A percentile compares a stretch with the other conserved stretches of the same genome.
Evolutionary conservation across 2,329 filamentous ascomycete genomes (phyloP).

Genomic region (Ceratocystis destructans): DNA sequence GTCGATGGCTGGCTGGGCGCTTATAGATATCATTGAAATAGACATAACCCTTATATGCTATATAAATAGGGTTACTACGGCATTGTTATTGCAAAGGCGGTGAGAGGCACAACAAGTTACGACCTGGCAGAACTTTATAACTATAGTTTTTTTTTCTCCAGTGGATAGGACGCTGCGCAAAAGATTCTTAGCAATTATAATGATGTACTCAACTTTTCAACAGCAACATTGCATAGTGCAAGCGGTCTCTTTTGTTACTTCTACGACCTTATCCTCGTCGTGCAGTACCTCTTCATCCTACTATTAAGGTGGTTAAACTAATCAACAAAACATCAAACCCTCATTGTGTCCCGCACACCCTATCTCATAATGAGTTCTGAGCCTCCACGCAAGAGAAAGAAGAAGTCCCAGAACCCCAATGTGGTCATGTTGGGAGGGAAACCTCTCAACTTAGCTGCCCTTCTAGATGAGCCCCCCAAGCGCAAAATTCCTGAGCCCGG

Average conservation of each 20-base stretch:
- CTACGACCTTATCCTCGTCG: neutral
- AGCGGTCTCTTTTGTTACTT: neutral
- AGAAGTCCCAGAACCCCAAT: conserved; percentile 26
- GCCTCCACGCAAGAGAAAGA: conserved; percentile 29
- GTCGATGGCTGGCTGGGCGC: neutral
- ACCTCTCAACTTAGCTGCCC: conserved; percentile 36
- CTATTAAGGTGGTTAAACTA: neutral
- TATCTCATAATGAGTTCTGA: conserved; percentile 8
- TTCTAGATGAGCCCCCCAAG: conserved; percentile 29
- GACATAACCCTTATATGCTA: neutral
- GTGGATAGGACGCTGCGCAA: neutral
- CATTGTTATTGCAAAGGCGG: neutral
- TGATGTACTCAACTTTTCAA: neutral
- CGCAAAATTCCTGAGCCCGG: conserved; percentile 20
- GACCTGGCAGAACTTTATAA: conserved; percentile 2
- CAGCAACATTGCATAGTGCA: too few species aligned
- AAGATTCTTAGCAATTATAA: neutral
- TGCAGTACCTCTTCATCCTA: neutral
- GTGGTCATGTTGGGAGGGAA: conserved; percentile 36
- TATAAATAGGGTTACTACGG: neutral
- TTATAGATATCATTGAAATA: neutral
- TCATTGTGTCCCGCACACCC: neutral
- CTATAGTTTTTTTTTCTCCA: neutral
- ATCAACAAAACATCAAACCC: too few species aligned
- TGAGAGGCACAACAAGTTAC: neutral